Evolutionary conservation across 768 basidiomycete species (phyloP).

Genomic region (Lentinula edodes): DNA sequence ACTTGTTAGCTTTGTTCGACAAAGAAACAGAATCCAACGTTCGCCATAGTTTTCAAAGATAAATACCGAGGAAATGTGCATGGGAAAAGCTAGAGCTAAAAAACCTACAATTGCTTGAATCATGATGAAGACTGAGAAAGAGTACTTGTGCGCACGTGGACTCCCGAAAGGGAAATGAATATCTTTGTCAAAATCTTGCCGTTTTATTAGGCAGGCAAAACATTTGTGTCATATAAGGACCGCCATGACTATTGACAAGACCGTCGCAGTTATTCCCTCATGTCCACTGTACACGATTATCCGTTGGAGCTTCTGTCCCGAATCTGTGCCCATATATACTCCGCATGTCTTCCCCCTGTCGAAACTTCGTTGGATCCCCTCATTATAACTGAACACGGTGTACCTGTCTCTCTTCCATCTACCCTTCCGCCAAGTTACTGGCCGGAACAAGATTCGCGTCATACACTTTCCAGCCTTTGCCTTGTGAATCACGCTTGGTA

Average conservation of each 20-base stretch:
- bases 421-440: conserved; percentile 68
- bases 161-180: neutral
- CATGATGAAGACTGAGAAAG: no score
- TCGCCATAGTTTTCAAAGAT: no score
- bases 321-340: conserved; percentile 70
- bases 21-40: no score
- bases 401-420: conserved; percentile 64
- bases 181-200: neutral
- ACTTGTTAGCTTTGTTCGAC: no score
- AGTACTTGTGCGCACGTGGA: neutral
- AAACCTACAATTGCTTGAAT: no score
- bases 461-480: conserved; percentile 64
- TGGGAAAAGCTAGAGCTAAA: no score
- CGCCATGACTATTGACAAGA: conserved; percentile 24
- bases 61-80: no score
- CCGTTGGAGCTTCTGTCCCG: conserved; percentile 69
- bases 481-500: conserved; percentile 76
- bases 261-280: conserved; percentile 15
- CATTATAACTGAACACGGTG: conserved; percentile 35
- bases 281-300: conserved; percentile 33
- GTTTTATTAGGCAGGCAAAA: neutral
- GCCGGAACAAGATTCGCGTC: conserved; percentile 61
- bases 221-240: neutral
- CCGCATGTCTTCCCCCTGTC: conserved; percentile 50
- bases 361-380: conserved; percentile 69